These are phyloP conservation scores for Suzukiozyma palmioleophila DNA, from an alignment of 1,139 yeast genomes.

Conservation along the genomic window DNA sequence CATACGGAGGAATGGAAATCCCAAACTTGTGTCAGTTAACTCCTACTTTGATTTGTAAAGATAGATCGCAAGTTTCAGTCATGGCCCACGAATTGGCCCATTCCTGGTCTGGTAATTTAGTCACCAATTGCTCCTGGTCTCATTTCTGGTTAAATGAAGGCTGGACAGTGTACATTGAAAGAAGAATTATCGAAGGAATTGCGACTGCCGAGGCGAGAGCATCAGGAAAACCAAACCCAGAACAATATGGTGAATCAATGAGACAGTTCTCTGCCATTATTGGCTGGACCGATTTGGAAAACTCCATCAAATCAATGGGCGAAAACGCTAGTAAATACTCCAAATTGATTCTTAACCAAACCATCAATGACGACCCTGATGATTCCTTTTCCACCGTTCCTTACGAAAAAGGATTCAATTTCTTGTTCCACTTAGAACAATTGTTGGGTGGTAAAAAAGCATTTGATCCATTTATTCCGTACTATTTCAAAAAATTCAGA, in stretches of 20 bases:
- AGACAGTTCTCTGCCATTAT: slow-evolving; percentile 81
- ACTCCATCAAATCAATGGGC: slow-evolving; percentile 61
- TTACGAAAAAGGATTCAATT: slow-evolving; percentile 84
- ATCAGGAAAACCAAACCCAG: slow-evolving; percentile 5
- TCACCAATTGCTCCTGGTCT: slow-evolving; percentile 88
- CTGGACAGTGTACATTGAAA: slow-evolving; percentile 89
- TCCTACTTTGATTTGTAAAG: slow-evolving; percentile 84
- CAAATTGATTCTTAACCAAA: slow-evolving; percentile 63
- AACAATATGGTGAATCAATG: slow-evolving; percentile 60
- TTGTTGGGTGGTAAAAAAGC: slow-evolving; percentile 48
- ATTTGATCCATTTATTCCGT: slow-evolving; percentile 77
- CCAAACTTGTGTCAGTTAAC: slow-evolving; percentile 90
- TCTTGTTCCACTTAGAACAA: slow-evolving; percentile 69
- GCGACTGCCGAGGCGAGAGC: slow-evolving; percentile 8
- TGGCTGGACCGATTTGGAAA: slow-evolving; percentile 82
- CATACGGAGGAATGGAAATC: slow-evolving; percentile 96
- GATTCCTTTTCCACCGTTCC: slow-evolving; percentile 87
- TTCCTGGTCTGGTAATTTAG: slow-evolving; percentile 89
- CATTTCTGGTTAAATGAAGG: slow-evolving; percentile 96
- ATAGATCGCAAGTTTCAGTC: slow-evolving; percentile 80
- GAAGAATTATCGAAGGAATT: slow-evolving; percentile 72
- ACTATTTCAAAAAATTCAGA: slow-evolving; percentile 67
- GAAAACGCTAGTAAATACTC: slow-evolving; percentile 51
- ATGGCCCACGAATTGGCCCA: slow-evolving; percentile 92
- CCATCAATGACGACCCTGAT: slow-evolving; percentile 73